Evolutionary conservation across 768 basidiomycete species (phyloP), one percentile per base, ranked within the genome.

Genomic region (Kwoniella sp.): DNA sequence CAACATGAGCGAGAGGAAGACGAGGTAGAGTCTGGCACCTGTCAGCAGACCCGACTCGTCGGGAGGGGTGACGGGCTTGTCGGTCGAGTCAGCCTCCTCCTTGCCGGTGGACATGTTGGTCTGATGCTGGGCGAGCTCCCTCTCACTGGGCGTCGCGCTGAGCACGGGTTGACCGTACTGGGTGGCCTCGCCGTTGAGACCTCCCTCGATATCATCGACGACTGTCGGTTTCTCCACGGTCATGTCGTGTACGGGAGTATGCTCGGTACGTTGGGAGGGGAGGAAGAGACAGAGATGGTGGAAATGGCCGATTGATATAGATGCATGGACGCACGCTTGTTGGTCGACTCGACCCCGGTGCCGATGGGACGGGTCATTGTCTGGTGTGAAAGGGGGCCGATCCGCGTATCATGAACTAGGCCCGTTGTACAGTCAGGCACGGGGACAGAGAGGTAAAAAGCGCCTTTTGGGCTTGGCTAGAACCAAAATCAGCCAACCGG

Each of bases 1-100:
- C 17, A 59, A 43, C 64, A 65, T 62, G 36, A 62, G 38, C 6
- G 60, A 43, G 15, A 62, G 28, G 58, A 66, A 66, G n/a, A 66
- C 64, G 7, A 56, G 34, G 41, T 57, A 66, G 14, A 66, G 43
- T 40, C 46, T 57, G 6, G 40, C 5, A 45, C 64, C 64, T 1
- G 47, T 41, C 31, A 66, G 23, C 22, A 53, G 20, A 26, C 54
- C 54, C 27, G 57, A 44, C 17, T 41, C 43, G 11, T 43, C 46
- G 29, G 17, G 22, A 26, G 19, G 12, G 9, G 32, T 11, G 8
- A 36, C 43, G 0, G 23, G 42, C 39, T 54, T 54, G 28, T 55
- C 53, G 20, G 37, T 25, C 39, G 49, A 47, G 22, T 32, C 34
- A 15, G 29, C 46, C n/a, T 44, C 39, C 11, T n/a, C 42, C 25